Evolutionary conservation across 192 early-diverging fungal genomes (phyloP), one percentile per base, ranked within the genome.

Genomic region (Podila clonocystis): DNA sequence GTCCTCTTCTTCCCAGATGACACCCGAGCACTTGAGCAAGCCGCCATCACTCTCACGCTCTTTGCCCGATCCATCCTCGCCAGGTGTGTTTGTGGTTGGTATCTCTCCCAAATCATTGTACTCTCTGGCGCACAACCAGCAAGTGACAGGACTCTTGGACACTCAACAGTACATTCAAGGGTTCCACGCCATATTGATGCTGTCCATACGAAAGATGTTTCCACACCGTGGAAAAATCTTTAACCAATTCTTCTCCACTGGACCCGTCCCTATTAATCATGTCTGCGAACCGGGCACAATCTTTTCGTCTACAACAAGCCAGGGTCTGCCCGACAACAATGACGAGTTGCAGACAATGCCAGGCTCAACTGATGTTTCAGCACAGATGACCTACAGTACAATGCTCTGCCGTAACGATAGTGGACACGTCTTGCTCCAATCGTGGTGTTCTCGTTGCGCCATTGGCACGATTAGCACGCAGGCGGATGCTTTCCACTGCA

Each of bases 121-220:
- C 45, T 80, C 77, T n/a, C 17, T 80, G 29, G 61, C 70, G 2
- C 60, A 69, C 33, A 9, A 59, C 38, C 29, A 58, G 15, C 61
- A 65, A 60, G 71, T 80, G 9, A 64, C 70, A 9, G 77, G 66
- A 5, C 24, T 80, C 13, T 12, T 73, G 33, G 58, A 80, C 41
- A 45, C 66, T 11, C 77, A 80, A 28, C 77, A 80, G 15, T 80
- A 73, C 28, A 30, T 69, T 24, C 77, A 80, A 61, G 77, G 77
- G 4, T 80, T 73, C 34, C 55, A 80, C 26, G 20, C 77, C 24
- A 69, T 80, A 6, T 2, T 80, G 24, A 80, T 65, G 34, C 9
- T 80, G 48, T 65, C 77, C 6, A 36, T 68, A 41, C 58, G 77
- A 19, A 67, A 69, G 66, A 80, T 80, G 77, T 80, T 49, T 28